Evolutionary conservation across 805 yeast species (phyloP), one percentile per base, ranked within the genome.

Genomic region (Lipomyces sp.): DNA sequence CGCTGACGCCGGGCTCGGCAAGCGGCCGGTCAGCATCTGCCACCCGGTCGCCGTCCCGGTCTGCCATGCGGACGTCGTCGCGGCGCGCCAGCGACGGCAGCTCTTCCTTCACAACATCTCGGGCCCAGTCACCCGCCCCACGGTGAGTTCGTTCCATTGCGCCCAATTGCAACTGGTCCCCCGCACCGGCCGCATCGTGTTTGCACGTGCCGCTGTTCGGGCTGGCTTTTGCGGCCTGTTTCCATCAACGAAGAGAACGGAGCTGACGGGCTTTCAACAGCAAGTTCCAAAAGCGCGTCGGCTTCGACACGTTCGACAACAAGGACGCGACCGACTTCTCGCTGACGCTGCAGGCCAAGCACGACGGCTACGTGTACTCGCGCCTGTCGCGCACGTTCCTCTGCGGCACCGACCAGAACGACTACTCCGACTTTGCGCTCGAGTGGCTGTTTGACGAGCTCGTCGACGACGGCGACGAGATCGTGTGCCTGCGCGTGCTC

Each of bases 381-480:
- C 57, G 74, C 13, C 64, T 68, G 28, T 68, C 74, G 2, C 65
- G 79, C 31, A 74, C 79, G 8, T 65, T 75, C 32, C 57, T 76
- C 40, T 69, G 74, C 41, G 78, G 77, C 3, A 70, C 68, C 43
- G 77, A 75, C 59, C 68, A 70, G 19, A 69, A 70, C 51, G 70
- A 67, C 32, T 69, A 71, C 49, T 72, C 78, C 14, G 65, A 70
- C n/a, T 61, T 63, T 11, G 78, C 78, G 4, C 56, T 76, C 23
- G 70, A 65, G 41, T 76, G 79, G 79, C 65, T 75, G 1, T 54
- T 76, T 3, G 74, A 71, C 35, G 73, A 75, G 49, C 63, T 76
- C 48, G 63, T 71, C 16, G 67, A 64, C 22, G 77, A 76, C 49
- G 74, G 75, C 19, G 80, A 76, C 54, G 76, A 74, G 19, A 58